These are phyloP conservation scores for Aspergillus fischeri DNA, from an alignment of 2,329 filamentous ascomycete genomes.

Conservation along the genomic window DNA sequence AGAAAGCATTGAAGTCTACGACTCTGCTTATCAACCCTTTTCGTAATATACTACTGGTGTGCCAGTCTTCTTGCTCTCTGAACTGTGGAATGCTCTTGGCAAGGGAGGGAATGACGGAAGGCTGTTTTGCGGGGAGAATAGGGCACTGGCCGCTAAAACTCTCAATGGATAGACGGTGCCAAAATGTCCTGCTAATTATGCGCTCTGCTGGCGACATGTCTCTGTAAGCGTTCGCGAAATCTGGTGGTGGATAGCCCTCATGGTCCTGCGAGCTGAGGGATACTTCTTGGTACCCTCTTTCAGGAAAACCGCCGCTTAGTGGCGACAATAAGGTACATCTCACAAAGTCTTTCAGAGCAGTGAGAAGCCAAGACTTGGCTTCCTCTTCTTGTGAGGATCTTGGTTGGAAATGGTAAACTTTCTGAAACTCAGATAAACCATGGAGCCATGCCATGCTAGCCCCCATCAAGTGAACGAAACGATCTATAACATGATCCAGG, in stretches of 20 bases:
- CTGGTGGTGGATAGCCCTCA: neutral
- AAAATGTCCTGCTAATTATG: constrained; percentile 13
- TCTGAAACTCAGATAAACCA: constrained; percentile 25
- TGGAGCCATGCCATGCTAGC: constrained; percentile 38
- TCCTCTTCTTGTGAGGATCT: constrained; percentile 9
- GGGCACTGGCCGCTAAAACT: neutral
- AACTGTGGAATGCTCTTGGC: neutral
- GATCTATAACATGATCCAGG: constrained; percentile 43
- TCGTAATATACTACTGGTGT: neutral
- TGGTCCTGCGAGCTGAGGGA: neutral
- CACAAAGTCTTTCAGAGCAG: constrained; percentile 28
- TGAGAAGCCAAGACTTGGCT: constrained; percentile 17
- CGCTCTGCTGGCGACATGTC: constrained; percentile 9
- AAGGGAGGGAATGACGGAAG: constrained; percentile 7
- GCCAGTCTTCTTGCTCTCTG: neutral
- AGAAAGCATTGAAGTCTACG: neutral
- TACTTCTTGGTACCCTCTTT: neutral
- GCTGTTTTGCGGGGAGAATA: neutral
- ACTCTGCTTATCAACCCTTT: neutral
- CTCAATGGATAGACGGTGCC: constrained; percentile 3
- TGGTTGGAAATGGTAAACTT: constrained; percentile 20
- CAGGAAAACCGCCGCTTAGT: constrained; percentile 1
- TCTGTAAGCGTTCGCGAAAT: constrained; percentile 2
- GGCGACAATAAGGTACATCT: constrained; percentile 25
- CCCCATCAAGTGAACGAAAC: constrained; percentile 31